Conservation (phyloP, 169 alveolate genomes). For the Babesia ovis region DNA sequence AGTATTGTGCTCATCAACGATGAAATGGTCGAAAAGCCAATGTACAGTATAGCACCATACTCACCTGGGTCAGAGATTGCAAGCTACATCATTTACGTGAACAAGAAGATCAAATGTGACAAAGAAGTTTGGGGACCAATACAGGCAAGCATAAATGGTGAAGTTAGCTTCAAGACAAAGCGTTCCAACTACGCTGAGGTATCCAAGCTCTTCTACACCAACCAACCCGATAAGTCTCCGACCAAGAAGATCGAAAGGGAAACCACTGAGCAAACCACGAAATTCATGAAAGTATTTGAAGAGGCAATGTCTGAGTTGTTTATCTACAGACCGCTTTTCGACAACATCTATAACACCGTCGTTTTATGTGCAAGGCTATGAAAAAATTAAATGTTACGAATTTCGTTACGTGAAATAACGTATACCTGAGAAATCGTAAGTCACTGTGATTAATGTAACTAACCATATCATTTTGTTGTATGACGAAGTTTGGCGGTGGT, state of each 20-base stretch:
- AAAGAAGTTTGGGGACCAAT: background rate
- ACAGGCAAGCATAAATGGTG: background rate
- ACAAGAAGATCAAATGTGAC: conserved; percentile 25
- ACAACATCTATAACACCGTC: background rate
- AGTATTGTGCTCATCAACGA: conserved; percentile 1
- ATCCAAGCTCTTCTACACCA: background rate
- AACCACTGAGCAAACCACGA: background rate
- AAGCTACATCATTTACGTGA: conserved; percentile 13
- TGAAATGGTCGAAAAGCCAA: background rate
- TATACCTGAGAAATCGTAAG: conserved; percentile 17
- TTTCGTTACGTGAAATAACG: conserved; percentile 20
- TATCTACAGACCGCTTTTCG: background rate
- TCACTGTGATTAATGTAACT: background rate
- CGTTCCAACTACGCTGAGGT: background rate
- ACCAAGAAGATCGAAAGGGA: background rate
- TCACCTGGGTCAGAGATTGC: background rate
- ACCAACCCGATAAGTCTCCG: background rate
- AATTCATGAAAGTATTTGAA: background rate
- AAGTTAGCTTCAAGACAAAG: background rate
- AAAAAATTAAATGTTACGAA: background rate
- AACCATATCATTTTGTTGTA: conserved; percentile 48
- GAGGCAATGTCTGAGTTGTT: background rate
- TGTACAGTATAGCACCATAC: background rate
- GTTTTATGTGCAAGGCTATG: background rate
- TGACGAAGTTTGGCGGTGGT: conserved; percentile 37